phyloP scores from a whole-genome alignment of 73 alveolate genomes.

The Stentor roeselii region DNA sequence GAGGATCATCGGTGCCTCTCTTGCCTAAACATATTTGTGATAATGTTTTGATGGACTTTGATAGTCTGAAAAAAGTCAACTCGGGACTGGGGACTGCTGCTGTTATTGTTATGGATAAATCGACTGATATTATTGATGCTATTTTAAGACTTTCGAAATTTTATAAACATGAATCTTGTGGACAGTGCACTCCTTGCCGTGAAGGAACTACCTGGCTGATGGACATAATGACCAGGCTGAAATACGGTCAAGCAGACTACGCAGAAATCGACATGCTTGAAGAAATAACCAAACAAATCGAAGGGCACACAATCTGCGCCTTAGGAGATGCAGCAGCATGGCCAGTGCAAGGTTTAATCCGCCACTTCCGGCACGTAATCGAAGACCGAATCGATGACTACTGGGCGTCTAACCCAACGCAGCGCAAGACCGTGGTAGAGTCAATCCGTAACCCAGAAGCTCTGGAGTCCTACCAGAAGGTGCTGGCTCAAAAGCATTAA shows the following conservation, averaged over 20 bases:
- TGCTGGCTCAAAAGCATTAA: slow-evolving; percentile 28
- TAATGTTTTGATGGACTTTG: slow-evolving; percentile 87
- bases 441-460: slow-evolving; percentile 10
- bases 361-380: slow-evolving; percentile 72
- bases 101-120: slow-evolving; percentile 86
- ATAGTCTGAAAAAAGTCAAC: slow-evolving; percentile 73
- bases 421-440: slow-evolving; percentile 22
- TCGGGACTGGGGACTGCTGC: slow-evolving; percentile 95
- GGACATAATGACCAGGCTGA: slow-evolving; percentile 73
- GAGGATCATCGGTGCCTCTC: slow-evolving; percentile 88
- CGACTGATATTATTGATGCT: slow-evolving; percentile 83
- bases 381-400: slow-evolving; percentile 85
- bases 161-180: slow-evolving; percentile 87
- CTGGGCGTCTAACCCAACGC: slow-evolving; percentile 71
- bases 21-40: slow-evolving; percentile 72
- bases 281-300: slow-evolving; percentile 79
- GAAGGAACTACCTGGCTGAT: slow-evolving; percentile 92
- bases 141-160: slow-evolving; percentile 78
- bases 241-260: slow-evolving; percentile 82
- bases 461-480: slow-evolving; percentile 2
- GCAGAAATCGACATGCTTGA: slow-evolving; percentile 88
- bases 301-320: slow-evolving; percentile 91
- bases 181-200: slow-evolving; percentile 92
- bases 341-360: slow-evolving; percentile 88
- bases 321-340: slow-evolving; percentile 95